These are phyloP conservation scores for Monilinia vaccinii-corymbosi DNA, from an alignment of 2,329 filamentous ascomycete species.

Conservation along the genomic window DNA sequence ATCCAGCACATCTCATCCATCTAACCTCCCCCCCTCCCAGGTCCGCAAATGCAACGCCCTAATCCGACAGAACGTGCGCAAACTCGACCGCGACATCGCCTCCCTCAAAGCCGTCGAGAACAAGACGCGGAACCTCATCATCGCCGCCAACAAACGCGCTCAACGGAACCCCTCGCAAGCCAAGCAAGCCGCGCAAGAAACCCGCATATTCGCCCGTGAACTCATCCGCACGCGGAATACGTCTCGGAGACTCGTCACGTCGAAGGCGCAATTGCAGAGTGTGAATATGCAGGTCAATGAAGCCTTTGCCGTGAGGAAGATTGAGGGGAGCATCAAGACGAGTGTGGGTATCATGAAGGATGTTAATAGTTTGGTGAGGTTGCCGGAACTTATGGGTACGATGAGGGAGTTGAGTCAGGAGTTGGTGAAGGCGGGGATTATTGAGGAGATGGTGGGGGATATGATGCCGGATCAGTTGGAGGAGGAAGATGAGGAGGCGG, in stretches of 20 bases:
- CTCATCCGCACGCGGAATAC: slow-evolving; percentile 76
- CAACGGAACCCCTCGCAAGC: slow-evolving; percentile 71
- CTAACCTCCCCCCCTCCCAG: slow-evolving; percentile 38
- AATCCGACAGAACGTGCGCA: slow-evolving; percentile 82
- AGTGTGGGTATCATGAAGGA: slow-evolving; percentile 95
- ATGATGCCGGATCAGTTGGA: slow-evolving; percentile 67
- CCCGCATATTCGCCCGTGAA: slow-evolving; percentile 81
- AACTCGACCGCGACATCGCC: slow-evolving; percentile 86
- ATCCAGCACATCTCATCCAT: neutral
- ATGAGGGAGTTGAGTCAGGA: slow-evolving; percentile 85
- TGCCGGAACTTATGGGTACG: slow-evolving; percentile 80
- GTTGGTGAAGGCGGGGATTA: slow-evolving; percentile 88
- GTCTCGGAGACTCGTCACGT: slow-evolving; percentile 64
- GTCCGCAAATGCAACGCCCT: slow-evolving; percentile 91
- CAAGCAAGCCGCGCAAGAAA: slow-evolving; percentile 71
- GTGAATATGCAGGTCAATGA: slow-evolving; percentile 98
- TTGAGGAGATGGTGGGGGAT: slow-evolving; percentile 95
- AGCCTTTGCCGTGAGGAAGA: slow-evolving; percentile 90
- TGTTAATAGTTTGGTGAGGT: slow-evolving; percentile 73
- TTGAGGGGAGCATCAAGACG: slow-evolving; percentile 81
- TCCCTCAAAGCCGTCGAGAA: slow-evolving; percentile 68
- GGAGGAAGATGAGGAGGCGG: slow-evolving; percentile 65
- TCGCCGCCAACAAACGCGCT: slow-evolving; percentile 71
- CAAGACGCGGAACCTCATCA: slow-evolving; percentile 78
- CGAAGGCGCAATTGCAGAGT: slow-evolving; percentile 82